phyloP scores from a whole-genome alignment of 768 basidiomycete genomes.

The Pisolithus tinctorius region DNA sequence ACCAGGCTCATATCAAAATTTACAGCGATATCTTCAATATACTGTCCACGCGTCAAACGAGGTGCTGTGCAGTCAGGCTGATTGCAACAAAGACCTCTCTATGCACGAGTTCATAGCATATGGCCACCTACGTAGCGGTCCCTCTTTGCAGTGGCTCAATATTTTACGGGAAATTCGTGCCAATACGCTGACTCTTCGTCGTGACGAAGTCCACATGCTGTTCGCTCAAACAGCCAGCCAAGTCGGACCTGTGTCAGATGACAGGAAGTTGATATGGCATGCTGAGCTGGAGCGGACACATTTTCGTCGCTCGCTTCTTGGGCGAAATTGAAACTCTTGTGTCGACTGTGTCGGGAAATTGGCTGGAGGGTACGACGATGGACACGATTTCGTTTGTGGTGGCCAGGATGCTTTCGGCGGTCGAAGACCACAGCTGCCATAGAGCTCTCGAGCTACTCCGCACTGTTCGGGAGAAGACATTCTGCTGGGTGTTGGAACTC shows the following conservation, averaged over 20 bases:
- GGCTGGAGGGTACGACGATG: conserved; percentile 27
- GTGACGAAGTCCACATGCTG: conserved; percentile 32
- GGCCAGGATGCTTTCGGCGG: conserved; percentile 26
- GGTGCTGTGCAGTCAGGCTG: conserved; percentile 31
- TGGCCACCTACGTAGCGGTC: conserved; percentile 34
- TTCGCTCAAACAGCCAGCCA: conserved; percentile 36
- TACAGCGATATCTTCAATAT: conserved; percentile 26
- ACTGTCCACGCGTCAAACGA: conserved; percentile 34
- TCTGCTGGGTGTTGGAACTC: conserved; percentile 29
- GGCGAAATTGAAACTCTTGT: conserved; percentile 26
- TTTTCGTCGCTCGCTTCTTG: conserved; percentile 32
- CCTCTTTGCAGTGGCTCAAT: conserved; percentile 40
- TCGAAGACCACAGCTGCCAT: conserved; percentile 2
- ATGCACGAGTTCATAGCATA: conserved; percentile 38
- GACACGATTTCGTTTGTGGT: conserved; percentile 25
- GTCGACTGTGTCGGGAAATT: conserved; percentile 27
- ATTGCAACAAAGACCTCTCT: conserved; percentile 30
- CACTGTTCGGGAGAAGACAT: conserved; percentile 21
- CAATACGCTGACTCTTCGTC: conserved; percentile 27
- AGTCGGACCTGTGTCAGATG: conserved; percentile 21
- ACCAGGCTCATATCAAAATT: conserved; percentile 18
- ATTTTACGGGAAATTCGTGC: conserved; percentile 34
- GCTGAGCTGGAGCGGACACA: conserved; percentile 19
- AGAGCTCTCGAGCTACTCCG: conserved; percentile 18
- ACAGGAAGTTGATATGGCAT: conserved; percentile 29